phyloP scores from a whole-genome alignment of 2,329 filamentous ascomycete species.

The Zalaria obscura region DNA sequence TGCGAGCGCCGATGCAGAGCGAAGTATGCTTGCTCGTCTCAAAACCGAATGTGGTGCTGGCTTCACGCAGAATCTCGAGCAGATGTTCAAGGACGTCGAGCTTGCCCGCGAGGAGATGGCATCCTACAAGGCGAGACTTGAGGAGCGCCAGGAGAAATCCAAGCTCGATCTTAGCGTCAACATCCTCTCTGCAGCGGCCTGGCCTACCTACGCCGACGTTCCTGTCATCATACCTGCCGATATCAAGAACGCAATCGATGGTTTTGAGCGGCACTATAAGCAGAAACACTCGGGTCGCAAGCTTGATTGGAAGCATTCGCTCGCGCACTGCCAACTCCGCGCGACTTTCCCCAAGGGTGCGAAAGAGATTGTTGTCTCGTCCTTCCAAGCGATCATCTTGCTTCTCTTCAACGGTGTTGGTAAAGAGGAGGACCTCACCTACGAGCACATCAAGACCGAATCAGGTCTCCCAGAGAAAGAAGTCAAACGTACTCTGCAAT shows the following conservation, averaged over 20 bases:
- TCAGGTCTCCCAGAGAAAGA: slow-evolving; percentile 62
- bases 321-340: slow-evolving; percentile 81
- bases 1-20: slow-evolving; percentile 86
- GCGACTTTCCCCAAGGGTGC: slow-evolving; percentile 64
- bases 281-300: slow-evolving; percentile 78
- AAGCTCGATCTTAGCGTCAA: slow-evolving; percentile 70
- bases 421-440: slow-evolving; percentile 51
- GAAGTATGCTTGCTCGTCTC: slow-evolving; percentile 84
- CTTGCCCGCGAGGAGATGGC: slow-evolving; percentile 83
- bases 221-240: slow-evolving; percentile 60
- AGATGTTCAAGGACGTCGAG: slow-evolving; percentile 99
- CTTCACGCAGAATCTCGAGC: slow-evolving; percentile 94
- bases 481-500: slow-evolving; percentile 82
- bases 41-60: slow-evolving; percentile 86
- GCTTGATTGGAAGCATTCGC: slow-evolving; percentile 79
- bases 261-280: slow-evolving; percentile 78
- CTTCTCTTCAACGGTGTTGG: slow-evolving; percentile 71
- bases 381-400: slow-evolving; percentile 82
- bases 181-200: slow-evolving; percentile 80
- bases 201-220: slow-evolving; percentile 80
- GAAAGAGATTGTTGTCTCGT: slow-evolving; percentile 83
- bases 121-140: slow-evolving; percentile 61
- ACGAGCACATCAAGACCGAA: slow-evolving; percentile 58
- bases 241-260: slow-evolving; percentile 61
- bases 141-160: slow-evolving; percentile 35